A percentile compares a stretch with the other conserved stretches of the same genome.
Conservation (phyloP, 371 early-diverging fungal species). For the Sporodiniella umbellata region DNA sequence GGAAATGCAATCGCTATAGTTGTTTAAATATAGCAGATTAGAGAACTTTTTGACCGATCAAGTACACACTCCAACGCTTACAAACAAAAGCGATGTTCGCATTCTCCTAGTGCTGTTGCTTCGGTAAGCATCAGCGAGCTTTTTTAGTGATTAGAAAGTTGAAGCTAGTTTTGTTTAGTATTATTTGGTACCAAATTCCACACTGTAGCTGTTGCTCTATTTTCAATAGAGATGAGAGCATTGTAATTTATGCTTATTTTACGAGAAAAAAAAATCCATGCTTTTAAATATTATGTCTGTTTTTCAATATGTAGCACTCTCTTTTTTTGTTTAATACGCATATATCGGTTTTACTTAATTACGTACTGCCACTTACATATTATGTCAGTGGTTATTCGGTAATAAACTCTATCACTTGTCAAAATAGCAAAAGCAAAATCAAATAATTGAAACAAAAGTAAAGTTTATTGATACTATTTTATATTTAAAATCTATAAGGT, state of each 20-base stretch:
- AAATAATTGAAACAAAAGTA: too few species aligned
- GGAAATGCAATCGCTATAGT: slow-evolving; percentile 8
- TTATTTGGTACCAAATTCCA: slow-evolving; percentile 6
- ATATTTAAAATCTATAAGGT: too few species aligned
- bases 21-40: too few species aligned
- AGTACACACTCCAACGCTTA: slow-evolving; percentile 6
- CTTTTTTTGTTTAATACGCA: too few species aligned
- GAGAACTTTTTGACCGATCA: not conserved
- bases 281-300: too few species aligned
- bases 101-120: slow-evolving; percentile 3
- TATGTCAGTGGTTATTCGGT: too few species aligned
- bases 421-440: too few species aligned
- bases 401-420: too few species aligned
- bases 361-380: too few species aligned
- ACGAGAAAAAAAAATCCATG: not conserved
- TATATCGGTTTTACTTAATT: not conserved
- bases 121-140: slow-evolving; percentile 1
- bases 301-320: too few species aligned
- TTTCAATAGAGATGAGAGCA: slow-evolving; percentile 1
- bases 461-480: too few species aligned
- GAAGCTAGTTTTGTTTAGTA: not conserved
- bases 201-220: slow-evolving; percentile 2
- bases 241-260: not conserved
- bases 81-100: slow-evolving; percentile 16
- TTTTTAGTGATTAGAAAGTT: not conserved